Evolutionary conservation across 495 filamentous ascomycete genomes (phyloP).

Genomic region (Haplographium delicatum): DNA sequence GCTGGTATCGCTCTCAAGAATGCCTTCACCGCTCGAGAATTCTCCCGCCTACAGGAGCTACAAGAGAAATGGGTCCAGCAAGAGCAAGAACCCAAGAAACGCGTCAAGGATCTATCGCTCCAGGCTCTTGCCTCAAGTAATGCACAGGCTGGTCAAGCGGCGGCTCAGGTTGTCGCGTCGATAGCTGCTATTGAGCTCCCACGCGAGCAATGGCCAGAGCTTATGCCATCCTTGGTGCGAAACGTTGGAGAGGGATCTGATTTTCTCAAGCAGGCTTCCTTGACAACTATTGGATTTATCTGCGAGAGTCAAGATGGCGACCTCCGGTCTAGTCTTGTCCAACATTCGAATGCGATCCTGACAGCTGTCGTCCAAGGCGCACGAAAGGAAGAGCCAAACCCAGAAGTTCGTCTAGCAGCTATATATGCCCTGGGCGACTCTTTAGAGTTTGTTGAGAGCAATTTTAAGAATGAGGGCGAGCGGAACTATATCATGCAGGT

Average conservation of each 20-base stretch:
- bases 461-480: constrained; percentile 98
- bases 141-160: constrained; percentile 74
- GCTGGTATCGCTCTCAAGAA: constrained; percentile 97
- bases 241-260: constrained; percentile 84
- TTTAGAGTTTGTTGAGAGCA: constrained; percentile 94
- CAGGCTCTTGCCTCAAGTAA: constrained; percentile 75
- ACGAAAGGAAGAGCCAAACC: constrained; percentile 87
- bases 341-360: constrained; percentile 94
- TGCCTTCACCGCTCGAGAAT: constrained; percentile 88
- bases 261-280: constrained; percentile 86
- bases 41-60: constrained; percentile 74
- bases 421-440: constrained; percentile 93
- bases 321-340: constrained; percentile 70
- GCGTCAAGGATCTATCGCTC: constrained; percentile 82
- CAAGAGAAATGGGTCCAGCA: constrained; percentile 86
- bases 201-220: constrained; percentile 88
- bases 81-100: constrained; percentile 68
- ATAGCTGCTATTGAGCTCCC: constrained; percentile 94
- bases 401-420: constrained; percentile 84
- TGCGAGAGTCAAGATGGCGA: constrained; percentile 92
- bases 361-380: constrained; percentile 97
- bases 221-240: constrained; percentile 81
- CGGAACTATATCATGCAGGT: constrained; percentile 99
- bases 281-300: constrained; percentile 93
- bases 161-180: constrained; percentile 91